Base-by-base conservation (phyloP, 306 rosid genomes). In the Lupinus albus region DNA sequence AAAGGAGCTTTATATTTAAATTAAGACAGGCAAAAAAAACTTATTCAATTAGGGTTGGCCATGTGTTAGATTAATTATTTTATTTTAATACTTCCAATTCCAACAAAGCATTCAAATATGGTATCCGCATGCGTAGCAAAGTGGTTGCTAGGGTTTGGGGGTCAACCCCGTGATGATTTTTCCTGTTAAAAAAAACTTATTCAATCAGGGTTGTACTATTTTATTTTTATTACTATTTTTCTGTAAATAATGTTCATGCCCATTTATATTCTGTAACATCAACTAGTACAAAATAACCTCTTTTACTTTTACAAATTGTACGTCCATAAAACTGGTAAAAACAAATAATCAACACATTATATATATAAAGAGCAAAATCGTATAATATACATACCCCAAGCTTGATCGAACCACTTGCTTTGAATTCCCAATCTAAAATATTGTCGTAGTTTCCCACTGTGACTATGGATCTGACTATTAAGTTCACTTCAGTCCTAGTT, bases 341-440 rank as follows among this genome's bases (percentile, higher is more conserved):
- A 16, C 3, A 70, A 14, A 18, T 13, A 46, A 13, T 46, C 1
- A 46, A 13, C 51, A 5, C 10, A 2, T 39, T 39, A 2, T 39
- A 39, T 13, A n/a, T 46, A 18, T 9, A 13, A 39, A 39, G 45
- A 39, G 4, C 4, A 14, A 20, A 55, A 3, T 8, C 3, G 4
- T 15, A 4, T 21, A n/a, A 64, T 0, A 20, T 0, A 6, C 69
- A 3, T 80, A 80, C 81, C 44, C 49, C 28, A 0, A 64, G 48
- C 50, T 80, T 80, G 73, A 80, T 72, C 1, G 81, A 76, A 6
- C 84, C 84, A 42, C 76, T 72, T 16, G 79, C 7, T 50, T 80
- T 80, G 63, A 80, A 80, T 62, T 76, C 81, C 84, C 84, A 80
- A 30, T 80, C 84, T 0, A 80, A 7, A 4, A 80, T 10, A 12